Conservation (phyloP, 495 filamentous ascomycete genomes). For the Collariella sp. region DNA sequence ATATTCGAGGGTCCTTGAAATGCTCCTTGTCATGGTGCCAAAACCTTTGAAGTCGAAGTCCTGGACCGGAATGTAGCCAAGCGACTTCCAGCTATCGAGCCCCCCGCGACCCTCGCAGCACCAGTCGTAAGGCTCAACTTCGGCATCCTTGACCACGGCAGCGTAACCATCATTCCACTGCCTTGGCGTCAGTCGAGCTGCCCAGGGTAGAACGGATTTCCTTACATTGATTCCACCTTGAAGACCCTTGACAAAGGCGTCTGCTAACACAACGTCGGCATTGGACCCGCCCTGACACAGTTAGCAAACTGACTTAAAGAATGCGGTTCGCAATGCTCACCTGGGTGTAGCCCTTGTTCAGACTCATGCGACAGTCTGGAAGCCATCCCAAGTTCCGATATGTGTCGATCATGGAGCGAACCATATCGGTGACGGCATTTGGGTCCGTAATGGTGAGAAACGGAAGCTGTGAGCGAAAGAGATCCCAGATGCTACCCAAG, state of each 20-base stretch:
- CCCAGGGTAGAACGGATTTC: not conserved
- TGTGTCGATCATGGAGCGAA: constrained; percentile 62
- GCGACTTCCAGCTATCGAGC: constrained; percentile 56
- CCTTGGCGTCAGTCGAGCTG: not conserved
- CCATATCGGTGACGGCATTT: constrained; percentile 52
- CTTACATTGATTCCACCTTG: constrained; percentile 49
- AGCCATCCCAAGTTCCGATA: constrained; percentile 62
- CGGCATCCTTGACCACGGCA: constrained; percentile 67
- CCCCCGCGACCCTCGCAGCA: constrained; percentile 61
- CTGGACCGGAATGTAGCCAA: constrained; percentile 60
- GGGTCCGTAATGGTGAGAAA: constrained; percentile 64
- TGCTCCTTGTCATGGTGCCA: constrained; percentile 60
- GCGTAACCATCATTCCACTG: constrained; percentile 62
- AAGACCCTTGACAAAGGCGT: constrained; percentile 63
- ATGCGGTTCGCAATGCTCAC: not conserved
- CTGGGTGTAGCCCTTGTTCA: constrained; percentile 65
- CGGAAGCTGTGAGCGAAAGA: constrained; percentile 62
- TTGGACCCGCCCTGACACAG: constrained; percentile 56
- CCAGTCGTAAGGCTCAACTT: constrained; percentile 66
- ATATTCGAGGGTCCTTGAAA: constrained; percentile 69
- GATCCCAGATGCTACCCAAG: constrained; percentile 52
- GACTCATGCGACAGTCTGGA: constrained; percentile 55
- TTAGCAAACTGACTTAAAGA: not conserved
- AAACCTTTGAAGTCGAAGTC: constrained; percentile 61
- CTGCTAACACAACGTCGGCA: constrained; percentile 64